Percentiles rank a stretch among this genome's conserved stretches.
phyloP scores from a whole-genome alignment of 352 stramenopile genomes.

The Phytophthora pini region DNA sequence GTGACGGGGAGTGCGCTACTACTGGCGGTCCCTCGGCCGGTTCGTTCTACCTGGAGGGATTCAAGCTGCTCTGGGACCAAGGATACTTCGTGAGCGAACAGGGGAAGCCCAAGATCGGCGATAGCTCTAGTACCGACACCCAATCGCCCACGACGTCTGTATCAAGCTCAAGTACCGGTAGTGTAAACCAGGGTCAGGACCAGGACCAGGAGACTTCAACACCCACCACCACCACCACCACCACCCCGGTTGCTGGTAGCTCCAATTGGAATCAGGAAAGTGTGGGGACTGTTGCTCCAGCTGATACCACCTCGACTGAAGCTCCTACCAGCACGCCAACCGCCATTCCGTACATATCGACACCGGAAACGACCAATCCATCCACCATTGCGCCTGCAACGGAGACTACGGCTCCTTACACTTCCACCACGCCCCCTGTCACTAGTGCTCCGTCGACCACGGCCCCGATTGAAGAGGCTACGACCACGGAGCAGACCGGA shows the following conservation, averaged over 20 bases:
- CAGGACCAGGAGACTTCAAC: conserved; percentile 8
- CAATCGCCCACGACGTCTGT: conserved; percentile 5
- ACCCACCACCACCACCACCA: neutral
- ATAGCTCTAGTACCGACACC: conserved; percentile 7
- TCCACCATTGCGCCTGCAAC: conserved; percentile 3
- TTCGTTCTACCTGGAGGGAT: conserved; percentile 58
- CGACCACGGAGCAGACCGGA: conserved; percentile 2
- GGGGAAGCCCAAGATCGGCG: conserved; percentile 24
- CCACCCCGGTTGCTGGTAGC: conserved; percentile 8
- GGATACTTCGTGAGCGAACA: conserved; percentile 57
- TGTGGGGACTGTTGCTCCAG: conserved; percentile 24
- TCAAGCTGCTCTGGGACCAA: conserved; percentile 65
- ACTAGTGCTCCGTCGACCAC: conserved; percentile 5
- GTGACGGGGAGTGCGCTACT: conserved; percentile 58
- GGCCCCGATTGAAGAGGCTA: neutral
- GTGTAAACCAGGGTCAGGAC: conserved; percentile 1
- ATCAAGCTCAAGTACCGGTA: conserved; percentile 7
- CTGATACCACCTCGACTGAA: conserved; percentile 12
- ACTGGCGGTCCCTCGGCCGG: conserved; percentile 48
- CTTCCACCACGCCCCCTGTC: conserved; percentile 9
- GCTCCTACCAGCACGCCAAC: conserved; percentile 9
- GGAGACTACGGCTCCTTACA: conserved; percentile 8
- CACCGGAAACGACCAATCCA: conserved; percentile 5
- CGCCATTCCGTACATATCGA: conserved; percentile 6
- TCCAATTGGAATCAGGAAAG: conserved; percentile 25